Evolutionary conservation across 495 filamentous ascomycete genomes (phyloP).

Genomic region (Hapsidospora chrysogenum): DNA sequence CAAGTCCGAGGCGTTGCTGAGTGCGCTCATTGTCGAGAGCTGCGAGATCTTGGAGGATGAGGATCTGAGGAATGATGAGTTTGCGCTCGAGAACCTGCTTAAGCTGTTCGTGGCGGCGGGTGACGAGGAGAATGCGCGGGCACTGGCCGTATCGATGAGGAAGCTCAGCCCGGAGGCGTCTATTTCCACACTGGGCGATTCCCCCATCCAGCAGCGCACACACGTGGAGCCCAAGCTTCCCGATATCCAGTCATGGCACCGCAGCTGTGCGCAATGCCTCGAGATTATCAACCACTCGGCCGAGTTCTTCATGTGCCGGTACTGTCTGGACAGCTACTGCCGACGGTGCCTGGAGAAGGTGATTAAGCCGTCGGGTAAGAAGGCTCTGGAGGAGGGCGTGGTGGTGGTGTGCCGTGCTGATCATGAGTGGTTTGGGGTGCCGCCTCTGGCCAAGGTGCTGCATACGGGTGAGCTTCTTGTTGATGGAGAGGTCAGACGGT

Average conservation of each 20-base stretch:
- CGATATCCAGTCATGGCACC: not conserved
- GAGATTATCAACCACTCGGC: not conserved
- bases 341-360: not conserved
- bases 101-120: not conserved
- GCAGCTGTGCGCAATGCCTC: slow-evolving; percentile 2
- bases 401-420: not conserved
- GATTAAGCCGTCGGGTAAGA: not conserved
- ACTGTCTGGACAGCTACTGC: slow-evolving; percentile 1
- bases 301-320: not conserved
- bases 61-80: slow-evolving; percentile 2
- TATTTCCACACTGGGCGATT: not conserved
- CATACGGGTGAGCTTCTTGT: slow-evolving; percentile 2
- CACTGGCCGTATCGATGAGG: slow-evolving; percentile 2
- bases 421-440: slow-evolving; percentile 3
- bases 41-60: slow-evolving; percentile 3
- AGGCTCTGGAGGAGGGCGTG: not conserved
- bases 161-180: not conserved
- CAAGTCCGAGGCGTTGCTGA: not conserved
- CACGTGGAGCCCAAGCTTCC: slow-evolving; percentile 3
- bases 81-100: slow-evolving; percentile 1
- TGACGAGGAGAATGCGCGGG: slow-evolving; percentile 1
- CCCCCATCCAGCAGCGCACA: not conserved
- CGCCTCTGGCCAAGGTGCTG: slow-evolving; percentile 1
- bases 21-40: not conserved
- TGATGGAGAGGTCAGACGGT: not conserved